Conservation (phyloP, 805 yeast species). For the Tetrapisispora nanseiensis region DNA sequence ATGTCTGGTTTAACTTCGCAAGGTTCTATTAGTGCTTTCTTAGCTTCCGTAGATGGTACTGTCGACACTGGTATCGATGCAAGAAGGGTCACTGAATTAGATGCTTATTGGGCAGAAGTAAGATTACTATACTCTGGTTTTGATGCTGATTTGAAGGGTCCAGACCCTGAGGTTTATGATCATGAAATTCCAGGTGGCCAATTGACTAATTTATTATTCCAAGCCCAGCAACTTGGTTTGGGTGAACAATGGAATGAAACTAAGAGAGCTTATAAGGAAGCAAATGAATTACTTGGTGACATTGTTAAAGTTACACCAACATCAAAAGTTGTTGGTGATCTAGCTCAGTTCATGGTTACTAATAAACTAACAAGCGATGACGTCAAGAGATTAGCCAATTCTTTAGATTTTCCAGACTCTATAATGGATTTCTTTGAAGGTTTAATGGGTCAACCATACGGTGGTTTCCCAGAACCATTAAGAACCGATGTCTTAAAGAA, state of each 20-base stretch:
- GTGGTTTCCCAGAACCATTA: conserved; percentile 99
- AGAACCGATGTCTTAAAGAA: conserved; percentile 84
- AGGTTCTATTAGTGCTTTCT: conserved; percentile 87
- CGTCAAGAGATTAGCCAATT: conserved; percentile 75
- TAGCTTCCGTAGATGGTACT: conserved; percentile 87
- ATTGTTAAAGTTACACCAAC: conserved; percentile 98
- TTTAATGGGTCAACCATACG: conserved; percentile 97
- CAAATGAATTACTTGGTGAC: conserved; percentile 87
- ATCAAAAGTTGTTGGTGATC: conserved; percentile 98
- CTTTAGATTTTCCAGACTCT: conserved; percentile 96
- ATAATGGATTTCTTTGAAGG: conserved; percentile 98
- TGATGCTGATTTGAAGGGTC: conserved; percentile 98
- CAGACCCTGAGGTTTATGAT: conserved; percentile 97
- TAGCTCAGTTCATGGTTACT: conserved; percentile 99
- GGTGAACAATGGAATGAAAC: conserved; percentile 97
- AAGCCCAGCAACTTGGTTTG: conserved; percentile 96
- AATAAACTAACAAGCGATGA: conserved; percentile 83
- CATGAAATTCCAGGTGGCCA: conserved; percentile 99
- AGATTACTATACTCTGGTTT: conserved; percentile 91
- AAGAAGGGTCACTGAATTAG: conserved; percentile 67
- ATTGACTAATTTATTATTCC: conserved; percentile 94
- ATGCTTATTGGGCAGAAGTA: conserved; percentile 98
- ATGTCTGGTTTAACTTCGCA: conserved; percentile 98
- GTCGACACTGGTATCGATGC: conserved; percentile 63
- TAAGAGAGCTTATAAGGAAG: conserved; percentile 85